phyloP scores from a whole-genome alignment of 148 eudicot genomes.

The Rhododendron simsii region DNA sequence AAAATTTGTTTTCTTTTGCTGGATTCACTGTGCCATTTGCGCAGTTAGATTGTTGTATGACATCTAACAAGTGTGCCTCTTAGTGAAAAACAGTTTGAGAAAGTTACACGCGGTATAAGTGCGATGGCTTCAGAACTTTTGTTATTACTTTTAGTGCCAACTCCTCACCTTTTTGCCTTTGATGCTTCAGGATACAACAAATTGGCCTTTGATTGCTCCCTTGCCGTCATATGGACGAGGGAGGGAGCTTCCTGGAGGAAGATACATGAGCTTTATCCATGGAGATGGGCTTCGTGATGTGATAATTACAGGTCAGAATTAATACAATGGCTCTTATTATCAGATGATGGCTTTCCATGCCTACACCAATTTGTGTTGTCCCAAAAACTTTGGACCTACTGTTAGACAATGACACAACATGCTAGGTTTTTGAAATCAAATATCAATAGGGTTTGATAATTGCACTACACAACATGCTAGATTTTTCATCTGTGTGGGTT shows the following conservation, averaged over 20 bases:
- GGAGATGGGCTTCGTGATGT: constrained; percentile 90
- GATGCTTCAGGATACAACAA: constrained; percentile 50
- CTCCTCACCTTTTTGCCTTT: neutral
- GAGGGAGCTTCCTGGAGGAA: constrained; percentile 84
- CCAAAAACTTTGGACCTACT: neutral
- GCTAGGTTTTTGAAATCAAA: neutral
- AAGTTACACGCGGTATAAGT: neutral
- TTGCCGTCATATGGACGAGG: constrained; percentile 98
- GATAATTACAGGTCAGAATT: constrained; percentile 71
- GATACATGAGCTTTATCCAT: constrained; percentile 85
- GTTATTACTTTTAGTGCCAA: neutral
- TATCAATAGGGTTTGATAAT: neutral
- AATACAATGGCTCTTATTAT: neutral
- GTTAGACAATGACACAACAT: neutral
- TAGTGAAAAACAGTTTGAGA: neutral
- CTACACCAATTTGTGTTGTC: neutral
- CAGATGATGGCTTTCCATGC: neutral
- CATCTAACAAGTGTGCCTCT: neutral
- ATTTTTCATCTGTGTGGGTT: neutral
- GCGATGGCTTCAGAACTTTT: constrained; percentile 12
- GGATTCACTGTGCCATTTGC: neutral
- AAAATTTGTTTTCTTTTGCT: neutral
- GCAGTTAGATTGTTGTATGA: neutral
- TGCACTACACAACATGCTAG: neutral
- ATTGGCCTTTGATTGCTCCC: constrained; percentile 86